phyloP scores from a whole-genome alignment of 2,329 filamentous ascomycete genomes.

The Alternaria gaisen region DNA sequence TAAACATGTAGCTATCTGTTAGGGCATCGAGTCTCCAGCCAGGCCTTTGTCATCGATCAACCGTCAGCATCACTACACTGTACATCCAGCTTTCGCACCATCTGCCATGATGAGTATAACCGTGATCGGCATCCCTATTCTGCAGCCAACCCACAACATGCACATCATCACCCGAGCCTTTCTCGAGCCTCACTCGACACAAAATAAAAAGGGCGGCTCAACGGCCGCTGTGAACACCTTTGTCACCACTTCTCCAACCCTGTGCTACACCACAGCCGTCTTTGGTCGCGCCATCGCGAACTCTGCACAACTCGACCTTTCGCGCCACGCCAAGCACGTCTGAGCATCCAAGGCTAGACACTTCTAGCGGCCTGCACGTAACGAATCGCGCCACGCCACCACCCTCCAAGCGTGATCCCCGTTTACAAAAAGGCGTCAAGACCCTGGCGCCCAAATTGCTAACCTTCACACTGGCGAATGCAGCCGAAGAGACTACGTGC shows the following conservation, averaged over 20 bases:
- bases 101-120: slow-evolving; percentile 21
- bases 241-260: slow-evolving; percentile 9
- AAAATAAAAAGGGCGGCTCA: slow-evolving; percentile 13
- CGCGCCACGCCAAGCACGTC: slow-evolving; percentile 34
- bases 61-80: slow-evolving; percentile 8
- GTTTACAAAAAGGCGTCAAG: slow-evolving; percentile 34
- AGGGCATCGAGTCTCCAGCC: neutral
- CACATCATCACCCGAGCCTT: too few relatives aligned
- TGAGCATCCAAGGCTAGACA: slow-evolving; percentile 36
- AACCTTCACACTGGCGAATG: slow-evolving; percentile 8
- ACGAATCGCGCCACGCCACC: slow-evolving; percentile 29
- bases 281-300: slow-evolving; percentile 27
- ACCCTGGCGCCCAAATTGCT: slow-evolving; percentile 33
- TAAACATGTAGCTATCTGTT: neutral
- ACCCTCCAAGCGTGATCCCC: slow-evolving; percentile 39
- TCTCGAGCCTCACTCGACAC: slow-evolving; percentile 1
- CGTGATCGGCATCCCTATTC: slow-evolving; percentile 20
- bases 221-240: slow-evolving; percentile 22
- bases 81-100: neutral
- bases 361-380: slow-evolving; percentile 28
- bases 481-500: slow-evolving; percentile 19
- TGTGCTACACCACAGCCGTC: slow-evolving; percentile 26
- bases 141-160: slow-evolving; percentile 6
- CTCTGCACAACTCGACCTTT: slow-evolving; percentile 42
- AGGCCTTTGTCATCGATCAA: neutral